Percentiles rank a stretch among this genome's conserved stretches.
Evolutionary conservation across 2,329 filamentous ascomycete genomes (phyloP).

Genomic region (Talaromyces amestolkiae): DNA sequence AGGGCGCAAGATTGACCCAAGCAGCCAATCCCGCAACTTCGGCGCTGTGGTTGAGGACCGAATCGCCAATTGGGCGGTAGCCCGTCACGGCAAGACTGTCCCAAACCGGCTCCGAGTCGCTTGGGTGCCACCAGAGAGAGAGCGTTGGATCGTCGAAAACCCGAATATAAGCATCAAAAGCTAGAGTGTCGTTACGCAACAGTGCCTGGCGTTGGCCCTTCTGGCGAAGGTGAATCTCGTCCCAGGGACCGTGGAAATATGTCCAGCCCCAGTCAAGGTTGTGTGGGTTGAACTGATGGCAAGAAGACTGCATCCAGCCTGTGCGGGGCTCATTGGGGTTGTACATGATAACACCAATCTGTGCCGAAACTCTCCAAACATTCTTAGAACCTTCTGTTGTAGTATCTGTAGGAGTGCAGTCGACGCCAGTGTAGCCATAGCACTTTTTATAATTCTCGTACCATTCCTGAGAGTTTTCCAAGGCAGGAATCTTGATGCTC

Average conservation of each 20-base stretch:
- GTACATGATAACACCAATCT: slow-evolving; percentile 61
- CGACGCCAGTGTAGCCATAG: slow-evolving; percentile 23
- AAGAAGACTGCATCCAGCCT: slow-evolving; percentile 54
- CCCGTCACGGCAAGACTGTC: slow-evolving; percentile 58
- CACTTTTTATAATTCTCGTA: slow-evolving; percentile 31
- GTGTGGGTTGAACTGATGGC: slow-evolving; percentile 58
- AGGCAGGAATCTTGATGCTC: slow-evolving; percentile 31
- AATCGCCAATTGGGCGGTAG: slow-evolving; percentile 52
- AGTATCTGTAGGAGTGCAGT: slow-evolving; percentile 17
- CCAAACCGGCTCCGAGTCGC: slow-evolving; percentile 53
- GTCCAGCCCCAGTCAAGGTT: slow-evolving; percentile 65
- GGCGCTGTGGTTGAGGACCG: slow-evolving; percentile 45
- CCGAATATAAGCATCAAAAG: slow-evolving; percentile 61
- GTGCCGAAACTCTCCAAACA: slow-evolving; percentile 55
- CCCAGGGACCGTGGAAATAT: slow-evolving; percentile 59
- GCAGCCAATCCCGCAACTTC: slow-evolving; percentile 57
- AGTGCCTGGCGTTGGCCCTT: slow-evolving; percentile 58
- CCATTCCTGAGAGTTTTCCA: slow-evolving; percentile 32
- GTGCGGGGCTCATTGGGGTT: slow-evolving; percentile 62
- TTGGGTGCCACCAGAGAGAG: slow-evolving; percentile 60
- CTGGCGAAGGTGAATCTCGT: slow-evolving; percentile 57
- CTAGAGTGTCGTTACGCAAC: slow-evolving; percentile 59
- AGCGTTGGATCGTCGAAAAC: slow-evolving; percentile 60
- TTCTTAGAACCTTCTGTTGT: slow-evolving; percentile 15
- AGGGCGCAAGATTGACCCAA: slow-evolving; percentile 59